phyloP scores from a whole-genome alignment of 352 stramenopile genomes.

The Phytophthora podocarpi region DNA sequence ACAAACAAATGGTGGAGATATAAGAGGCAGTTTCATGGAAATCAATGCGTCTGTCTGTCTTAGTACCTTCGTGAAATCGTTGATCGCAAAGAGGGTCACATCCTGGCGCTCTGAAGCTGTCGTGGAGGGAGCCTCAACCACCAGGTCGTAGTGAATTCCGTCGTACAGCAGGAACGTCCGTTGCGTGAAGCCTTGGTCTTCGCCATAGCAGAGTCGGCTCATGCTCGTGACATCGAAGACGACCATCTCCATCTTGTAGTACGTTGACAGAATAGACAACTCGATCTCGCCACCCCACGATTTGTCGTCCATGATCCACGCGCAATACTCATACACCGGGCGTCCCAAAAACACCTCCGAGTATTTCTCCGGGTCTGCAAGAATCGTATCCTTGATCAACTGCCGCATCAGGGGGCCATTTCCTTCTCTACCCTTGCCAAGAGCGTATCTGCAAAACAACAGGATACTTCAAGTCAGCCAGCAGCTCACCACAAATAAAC shows the following conservation, averaged over 20 bases:
- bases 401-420: constrained; percentile 68
- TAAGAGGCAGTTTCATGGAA: background rate
- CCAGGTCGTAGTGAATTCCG: constrained; percentile 86
- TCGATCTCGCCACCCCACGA: constrained; percentile 90
- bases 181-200: constrained; percentile 83
- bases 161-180: constrained; percentile 89
- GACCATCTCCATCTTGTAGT: constrained; percentile 83
- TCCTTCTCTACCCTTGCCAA: constrained; percentile 63
- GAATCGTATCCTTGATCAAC: constrained; percentile 78
- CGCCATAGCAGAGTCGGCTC: constrained; percentile 81
- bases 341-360: constrained; percentile 82
- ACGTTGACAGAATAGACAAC: constrained; percentile 79
- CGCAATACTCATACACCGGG: constrained; percentile 80
- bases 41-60: background rate
- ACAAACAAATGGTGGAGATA: background rate
- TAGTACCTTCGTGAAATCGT: constrained; percentile 81
- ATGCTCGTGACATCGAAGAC: constrained; percentile 89
- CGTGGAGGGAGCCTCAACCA: constrained; percentile 62
- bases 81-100: constrained; percentile 76
- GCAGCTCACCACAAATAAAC: background rate
- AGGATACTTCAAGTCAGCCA: background rate
- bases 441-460: constrained; percentile 50
- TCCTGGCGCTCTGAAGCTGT: constrained; percentile 58
- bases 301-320: constrained; percentile 83
- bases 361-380: constrained; percentile 61